Evolutionary conservation across 2,329 filamentous ascomycete genomes (phyloP), one percentile per base, ranked within the genome.

Genomic region (Delphinella strobiligena): DNA sequence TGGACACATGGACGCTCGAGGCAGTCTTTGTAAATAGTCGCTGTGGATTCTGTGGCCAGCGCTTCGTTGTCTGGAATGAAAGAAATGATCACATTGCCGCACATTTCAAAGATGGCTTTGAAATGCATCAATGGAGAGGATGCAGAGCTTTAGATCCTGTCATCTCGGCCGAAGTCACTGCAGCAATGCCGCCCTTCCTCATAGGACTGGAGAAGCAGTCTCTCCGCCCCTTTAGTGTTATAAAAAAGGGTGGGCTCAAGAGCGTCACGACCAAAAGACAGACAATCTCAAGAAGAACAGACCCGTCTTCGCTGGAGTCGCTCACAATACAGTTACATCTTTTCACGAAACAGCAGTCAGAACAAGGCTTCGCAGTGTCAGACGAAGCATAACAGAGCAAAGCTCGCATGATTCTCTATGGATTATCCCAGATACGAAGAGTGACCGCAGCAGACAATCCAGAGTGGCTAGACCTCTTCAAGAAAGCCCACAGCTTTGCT

Each of bases 1-100:
- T 75, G 78, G 48, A 87, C 70, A 74, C 74, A 31, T 78, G 74
- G 74, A 74, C 72, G 50, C 68, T 69, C 19, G 67, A 68, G 39
- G 71, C 67, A 4, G 64, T 66, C 12, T 65, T 68, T 38, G 67
- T 78, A 47, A 71, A 68, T 34, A 64, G 63, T 19, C 61, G 70
- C 4, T 75, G 71, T 47, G 71, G 71, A 2, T 74, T 75, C 51
- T 75, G 71, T 46, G 57, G 55, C 2, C 54, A 57, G 44, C 55
- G 54, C 2, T 66, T 74, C 45, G 54, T 58, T 3, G 65, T 60
- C 14, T 75, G 72, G 72, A 58, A 65, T 41, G 64, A 67, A 37
- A 61, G 72, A 2, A 55, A 61, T 5, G 68, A 74, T 40, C 72
- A 75, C 48, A 45, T 75, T 8, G 66, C 69, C 1, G 66, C 64